Evolutionary conservation across 208 protist species (phyloP).

Genomic region (Strigomonas culicis): DNA sequence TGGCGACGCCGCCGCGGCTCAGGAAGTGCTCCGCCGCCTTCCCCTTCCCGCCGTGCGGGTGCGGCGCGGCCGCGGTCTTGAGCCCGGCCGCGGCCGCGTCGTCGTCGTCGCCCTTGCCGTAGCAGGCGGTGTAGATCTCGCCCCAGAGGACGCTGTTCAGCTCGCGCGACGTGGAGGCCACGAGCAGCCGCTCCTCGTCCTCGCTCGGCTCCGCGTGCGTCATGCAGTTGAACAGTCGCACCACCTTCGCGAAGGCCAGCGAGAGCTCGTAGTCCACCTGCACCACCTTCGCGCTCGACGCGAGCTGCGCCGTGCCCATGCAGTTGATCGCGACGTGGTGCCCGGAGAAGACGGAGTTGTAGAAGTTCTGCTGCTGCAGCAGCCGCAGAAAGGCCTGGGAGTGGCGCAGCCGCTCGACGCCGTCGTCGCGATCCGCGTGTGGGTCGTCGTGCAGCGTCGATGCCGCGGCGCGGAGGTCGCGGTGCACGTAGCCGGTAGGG

Average conservation of each 20-base stretch:
- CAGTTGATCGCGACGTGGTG: slow-evolving; percentile 68
- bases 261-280: slow-evolving; percentile 55
- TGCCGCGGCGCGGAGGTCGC: neutral
- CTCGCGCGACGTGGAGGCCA: slow-evolving; percentile 35
- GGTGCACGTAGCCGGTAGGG: slow-evolving; percentile 7
- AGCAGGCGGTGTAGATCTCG: slow-evolving; percentile 62
- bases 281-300: slow-evolving; percentile 25
- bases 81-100: neutral
- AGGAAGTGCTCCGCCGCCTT: slow-evolving; percentile 5
- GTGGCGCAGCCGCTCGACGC: slow-evolving; percentile 8
- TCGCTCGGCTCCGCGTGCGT: slow-evolving; percentile 43
- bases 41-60: neutral
- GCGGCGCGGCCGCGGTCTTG: neutral
- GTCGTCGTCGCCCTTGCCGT: slow-evolving; percentile 17
- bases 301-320: slow-evolving; percentile 41
- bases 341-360: slow-evolving; percentile 53
- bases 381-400: slow-evolving; percentile 37
- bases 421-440: neutral
- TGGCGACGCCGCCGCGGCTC: slow-evolving; percentile 27
- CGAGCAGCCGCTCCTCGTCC: slow-evolving; percentile 49
- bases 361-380: slow-evolving; percentile 50
- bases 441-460: neutral
- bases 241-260: slow-evolving; percentile 57
- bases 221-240: slow-evolving; percentile 70
- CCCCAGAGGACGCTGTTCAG: slow-evolving; percentile 47